These are phyloP conservation scores for Crotalaria pallida DNA, from an alignment of 306 rosid genomes.

Conservation along the genomic window DNA sequence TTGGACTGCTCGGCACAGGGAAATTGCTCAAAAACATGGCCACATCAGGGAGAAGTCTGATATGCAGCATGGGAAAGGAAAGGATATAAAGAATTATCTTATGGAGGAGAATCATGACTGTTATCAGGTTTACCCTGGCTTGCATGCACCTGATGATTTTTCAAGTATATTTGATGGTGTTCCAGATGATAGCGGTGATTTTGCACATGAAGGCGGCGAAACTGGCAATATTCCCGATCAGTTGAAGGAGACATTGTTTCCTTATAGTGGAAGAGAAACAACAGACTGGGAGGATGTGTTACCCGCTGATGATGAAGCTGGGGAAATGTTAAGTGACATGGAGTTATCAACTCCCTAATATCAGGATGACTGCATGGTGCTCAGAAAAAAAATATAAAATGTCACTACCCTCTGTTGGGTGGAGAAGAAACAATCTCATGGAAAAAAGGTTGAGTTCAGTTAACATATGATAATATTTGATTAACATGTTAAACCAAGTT, in stretches of 20 bases:
- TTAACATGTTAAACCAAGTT: too few relatives aligned
- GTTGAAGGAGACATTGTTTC: neutral
- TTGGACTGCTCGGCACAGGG: slow-evolving; percentile 37
- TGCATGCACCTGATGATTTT: slow-evolving; percentile 26
- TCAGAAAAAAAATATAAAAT: too few relatives aligned
- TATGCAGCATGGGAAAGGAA: neutral
- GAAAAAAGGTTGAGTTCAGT: too few relatives aligned
- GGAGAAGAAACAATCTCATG: neutral
- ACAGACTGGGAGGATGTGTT: neutral
- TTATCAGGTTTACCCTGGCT: slow-evolving; percentile 20
- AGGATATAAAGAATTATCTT: slow-evolving; percentile 23
- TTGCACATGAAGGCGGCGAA: neutral
- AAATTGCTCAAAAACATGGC: slow-evolving; percentile 37
- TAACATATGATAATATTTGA: too few relatives aligned
- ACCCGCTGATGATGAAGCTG: neutral
- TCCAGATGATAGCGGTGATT: slow-evolving; percentile 19
- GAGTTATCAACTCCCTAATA: slow-evolving; percentile 29
- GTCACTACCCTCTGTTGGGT: too few relatives aligned
- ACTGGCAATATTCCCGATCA: neutral
- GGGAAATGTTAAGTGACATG: slow-evolving; percentile 14
- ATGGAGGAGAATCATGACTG: slow-evolving; percentile 34
- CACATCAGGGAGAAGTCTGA: slow-evolving; percentile 25
- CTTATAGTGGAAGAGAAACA: neutral
- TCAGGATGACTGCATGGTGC: neutral
- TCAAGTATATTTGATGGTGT: slow-evolving; percentile 27